Evolutionary conservation across 352 stramenopile genomes (phyloP).

Genomic region (Globisporangium heterothallicum): DNA sequence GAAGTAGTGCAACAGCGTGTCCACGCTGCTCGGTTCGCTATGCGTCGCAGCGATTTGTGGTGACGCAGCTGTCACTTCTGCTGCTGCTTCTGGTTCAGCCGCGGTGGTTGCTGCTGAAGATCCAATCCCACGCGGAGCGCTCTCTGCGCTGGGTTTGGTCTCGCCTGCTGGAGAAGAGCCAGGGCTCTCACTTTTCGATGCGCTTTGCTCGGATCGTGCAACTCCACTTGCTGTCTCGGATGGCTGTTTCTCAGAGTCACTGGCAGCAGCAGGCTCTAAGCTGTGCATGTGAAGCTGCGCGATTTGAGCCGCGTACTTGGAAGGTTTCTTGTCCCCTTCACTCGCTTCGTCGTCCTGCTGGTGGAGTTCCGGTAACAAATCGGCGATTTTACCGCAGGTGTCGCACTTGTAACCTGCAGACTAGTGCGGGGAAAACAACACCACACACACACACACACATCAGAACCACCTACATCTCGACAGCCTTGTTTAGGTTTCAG

Average conservation of each 20-base stretch:
- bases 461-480: too few species aligned
- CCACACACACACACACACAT: too few species aligned
- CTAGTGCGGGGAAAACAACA: slow-evolving; percentile 22
- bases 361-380: slow-evolving; percentile 63
- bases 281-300: slow-evolving; percentile 78
- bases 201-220: not conserved
- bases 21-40: slow-evolving; percentile 28
- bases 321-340: slow-evolving; percentile 19
- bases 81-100: not conserved
- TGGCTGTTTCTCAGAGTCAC: not conserved
- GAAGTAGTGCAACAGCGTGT: slow-evolving; percentile 67
- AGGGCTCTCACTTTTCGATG: not conserved
- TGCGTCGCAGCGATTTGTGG: slow-evolving; percentile 1
- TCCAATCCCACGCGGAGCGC: not conserved
- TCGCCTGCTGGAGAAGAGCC: not conserved
- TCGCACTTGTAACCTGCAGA: slow-evolving; percentile 77
- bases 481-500: too few species aligned
- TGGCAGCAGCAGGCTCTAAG: slow-evolving; percentile 27
- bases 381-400: slow-evolving; percentile 53
- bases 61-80: not conserved
- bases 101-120: not conserved
- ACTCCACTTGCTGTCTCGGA: not conserved
- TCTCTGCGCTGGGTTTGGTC: not conserved
- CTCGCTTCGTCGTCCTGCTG: slow-evolving; percentile 17
- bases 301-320: slow-evolving; percentile 78